These are phyloP conservation scores for Fusarium euwallaceae DNA, from an alignment of 2,329 filamentous ascomycete species.

Conservation along the genomic window DNA sequence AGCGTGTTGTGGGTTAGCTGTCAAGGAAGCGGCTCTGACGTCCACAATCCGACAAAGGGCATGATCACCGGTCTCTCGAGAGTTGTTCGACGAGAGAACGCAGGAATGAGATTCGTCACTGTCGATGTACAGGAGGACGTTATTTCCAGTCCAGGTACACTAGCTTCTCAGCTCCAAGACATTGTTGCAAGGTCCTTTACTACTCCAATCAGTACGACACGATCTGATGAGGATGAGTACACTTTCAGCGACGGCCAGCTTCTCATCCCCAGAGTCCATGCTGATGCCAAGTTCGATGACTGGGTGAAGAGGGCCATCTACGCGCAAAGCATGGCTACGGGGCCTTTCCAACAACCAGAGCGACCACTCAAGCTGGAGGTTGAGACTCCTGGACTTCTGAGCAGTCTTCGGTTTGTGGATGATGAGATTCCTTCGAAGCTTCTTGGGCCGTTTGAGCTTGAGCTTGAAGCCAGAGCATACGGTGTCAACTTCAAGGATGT, in stretches of 20 bases:
- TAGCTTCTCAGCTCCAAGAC: slow-evolving; percentile 7
- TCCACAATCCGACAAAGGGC: slow-evolving; percentile 23
- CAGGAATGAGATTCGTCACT: slow-evolving; percentile 32
- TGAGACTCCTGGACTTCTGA: slow-evolving; percentile 27
- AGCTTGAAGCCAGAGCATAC: slow-evolving; percentile 15
- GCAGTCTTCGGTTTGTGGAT: slow-evolving; percentile 27
- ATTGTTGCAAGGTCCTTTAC: slow-evolving; percentile 16
- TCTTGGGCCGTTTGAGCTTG: slow-evolving; percentile 11
- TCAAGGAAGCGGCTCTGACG: slow-evolving; percentile 5
- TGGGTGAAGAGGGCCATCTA: slow-evolving; percentile 15
- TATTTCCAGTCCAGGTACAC: slow-evolving; percentile 12
- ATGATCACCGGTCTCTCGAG: slow-evolving; percentile 38
- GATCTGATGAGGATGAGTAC: slow-evolving; percentile 26
- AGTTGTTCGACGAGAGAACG: slow-evolving; percentile 39
- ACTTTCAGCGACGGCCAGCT: slow-evolving; percentile 18
- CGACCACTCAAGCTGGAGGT: slow-evolving; percentile 29
- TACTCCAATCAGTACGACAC: neutral
- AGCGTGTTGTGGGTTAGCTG: slow-evolving; percentile 27
- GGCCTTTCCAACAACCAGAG: slow-evolving; percentile 11
- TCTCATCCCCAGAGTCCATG: slow-evolving; percentile 24
- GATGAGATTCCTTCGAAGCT: slow-evolving; percentile 12
- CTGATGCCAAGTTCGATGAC: slow-evolving; percentile 19
- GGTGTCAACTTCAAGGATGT: slow-evolving; percentile 55
- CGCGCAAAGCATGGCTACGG: slow-evolving; percentile 8
- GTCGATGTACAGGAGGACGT: slow-evolving; percentile 28